These are phyloP conservation scores for Boletus vermiculosoides DNA, from an alignment of 768 basidiomycete species.

Conservation along the genomic window DNA sequence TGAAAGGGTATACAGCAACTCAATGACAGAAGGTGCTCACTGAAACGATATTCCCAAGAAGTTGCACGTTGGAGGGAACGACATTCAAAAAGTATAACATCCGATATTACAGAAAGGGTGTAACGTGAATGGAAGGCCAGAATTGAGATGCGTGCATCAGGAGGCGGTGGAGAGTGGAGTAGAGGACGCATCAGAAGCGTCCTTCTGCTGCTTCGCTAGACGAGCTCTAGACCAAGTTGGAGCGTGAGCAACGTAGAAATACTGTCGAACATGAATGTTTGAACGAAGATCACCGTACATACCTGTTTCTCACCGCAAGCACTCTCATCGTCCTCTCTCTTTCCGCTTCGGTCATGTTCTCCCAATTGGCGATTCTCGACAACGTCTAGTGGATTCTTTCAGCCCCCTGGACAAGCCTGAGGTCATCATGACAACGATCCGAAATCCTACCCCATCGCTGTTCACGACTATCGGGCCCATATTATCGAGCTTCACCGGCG, in stretches of 20 bases:
- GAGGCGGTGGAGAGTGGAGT: neutral
- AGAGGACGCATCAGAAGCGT: constrained; percentile 1
- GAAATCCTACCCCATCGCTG: constrained; percentile 53
- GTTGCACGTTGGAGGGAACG: neutral
- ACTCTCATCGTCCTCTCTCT: constrained; percentile 56
- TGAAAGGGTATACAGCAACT: neutral
- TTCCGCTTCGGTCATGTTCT: constrained; percentile 53
- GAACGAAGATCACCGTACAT: neutral
- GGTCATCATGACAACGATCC: neutral
- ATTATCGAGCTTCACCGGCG: constrained; percentile 50
- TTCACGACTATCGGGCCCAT: constrained; percentile 71
- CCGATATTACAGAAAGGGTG: neutral
- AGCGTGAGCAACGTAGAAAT: neutral
- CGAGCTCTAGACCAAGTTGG: constrained; percentile 4
- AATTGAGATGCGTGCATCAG: neutral
- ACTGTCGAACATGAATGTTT: too few relatives aligned
- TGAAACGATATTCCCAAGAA: neutral
- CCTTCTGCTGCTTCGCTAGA: constrained; percentile 7
- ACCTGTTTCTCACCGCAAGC: constrained; percentile 53
- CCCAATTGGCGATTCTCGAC: constrained; percentile 67
- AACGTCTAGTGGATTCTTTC: constrained; percentile 44
- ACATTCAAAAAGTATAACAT: too few relatives aligned
- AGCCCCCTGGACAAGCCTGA: neutral
- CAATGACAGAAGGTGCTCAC: neutral
- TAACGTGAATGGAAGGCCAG: neutral